Conservation (phyloP, 192 early-diverging fungal genomes). For the Oehlia diaphana region DNA sequence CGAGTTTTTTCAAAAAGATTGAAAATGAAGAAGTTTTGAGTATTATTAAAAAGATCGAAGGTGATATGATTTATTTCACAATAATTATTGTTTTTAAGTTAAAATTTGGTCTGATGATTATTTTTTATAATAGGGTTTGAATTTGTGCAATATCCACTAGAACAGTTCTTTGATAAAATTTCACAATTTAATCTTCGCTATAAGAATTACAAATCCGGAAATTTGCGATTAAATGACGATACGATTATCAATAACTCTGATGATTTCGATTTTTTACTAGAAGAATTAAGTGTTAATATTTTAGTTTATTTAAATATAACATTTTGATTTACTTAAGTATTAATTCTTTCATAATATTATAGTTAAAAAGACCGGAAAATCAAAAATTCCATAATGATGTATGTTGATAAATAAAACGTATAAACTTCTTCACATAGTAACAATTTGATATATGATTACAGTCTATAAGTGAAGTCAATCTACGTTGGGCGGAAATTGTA, state of each 20-base stretch:
- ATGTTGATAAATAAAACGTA: background rate
- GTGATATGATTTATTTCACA: background rate
- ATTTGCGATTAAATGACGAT: background rate
- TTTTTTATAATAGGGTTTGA: slow-evolving; percentile 10
- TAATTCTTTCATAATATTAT: background rate
- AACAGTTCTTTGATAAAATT: background rate
- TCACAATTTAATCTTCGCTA: background rate
- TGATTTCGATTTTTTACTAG: background rate
- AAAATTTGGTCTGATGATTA: background rate
- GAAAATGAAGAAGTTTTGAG: slow-evolving; percentile 1
- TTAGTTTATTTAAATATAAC: too few relatives aligned
- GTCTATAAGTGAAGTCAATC: background rate
- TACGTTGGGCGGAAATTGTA: background rate
- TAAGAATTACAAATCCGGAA: background rate
- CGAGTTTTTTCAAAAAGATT: background rate
- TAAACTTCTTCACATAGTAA: background rate
- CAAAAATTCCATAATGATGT: background rate
- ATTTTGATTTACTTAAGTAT: background rate
- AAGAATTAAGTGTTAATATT: background rate
- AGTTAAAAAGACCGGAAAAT: background rate
- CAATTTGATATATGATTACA: background rate
- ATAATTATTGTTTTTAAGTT: background rate
- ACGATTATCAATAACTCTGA: background rate
- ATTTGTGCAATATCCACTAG: slow-evolving; percentile 17
- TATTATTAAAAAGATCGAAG: background rate